phyloP scores from a whole-genome alignment of 306 rosid genomes.

The Dalbergia cultrata region DNA sequence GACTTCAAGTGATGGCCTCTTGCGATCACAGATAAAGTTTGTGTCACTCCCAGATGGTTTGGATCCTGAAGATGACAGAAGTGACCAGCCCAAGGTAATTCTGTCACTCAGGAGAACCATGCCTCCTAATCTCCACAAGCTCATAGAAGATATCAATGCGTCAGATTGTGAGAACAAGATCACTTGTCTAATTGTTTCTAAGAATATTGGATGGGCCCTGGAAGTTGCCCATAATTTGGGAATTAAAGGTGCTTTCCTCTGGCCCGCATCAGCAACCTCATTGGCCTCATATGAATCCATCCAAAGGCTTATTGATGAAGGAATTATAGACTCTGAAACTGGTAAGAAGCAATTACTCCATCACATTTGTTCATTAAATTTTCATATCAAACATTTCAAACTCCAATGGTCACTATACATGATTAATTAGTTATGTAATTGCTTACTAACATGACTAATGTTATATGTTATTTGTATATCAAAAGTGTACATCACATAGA shows the following conservation, averaged over 20 bases:
- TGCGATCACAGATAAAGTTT: constrained; percentile 22
- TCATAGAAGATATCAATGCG: constrained; percentile 49
- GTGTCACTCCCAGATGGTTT: constrained; percentile 53
- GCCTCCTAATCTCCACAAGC: constrained; percentile 50
- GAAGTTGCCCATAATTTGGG: constrained; percentile 54
- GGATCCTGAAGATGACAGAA: constrained; percentile 48
- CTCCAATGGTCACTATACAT: too few relatives aligned
- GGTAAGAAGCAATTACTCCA: constrained; percentile 8
- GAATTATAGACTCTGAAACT: constrained; percentile 37
- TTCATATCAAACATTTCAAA: too few relatives aligned
- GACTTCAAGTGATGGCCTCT: not conserved
- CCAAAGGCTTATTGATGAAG: constrained; percentile 53
- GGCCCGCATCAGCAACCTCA: constrained; percentile 58
- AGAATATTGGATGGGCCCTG: constrained; percentile 55
- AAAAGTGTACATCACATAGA: too few relatives aligned
- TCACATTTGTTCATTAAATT: too few relatives aligned
- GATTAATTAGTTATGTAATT: too few relatives aligned
- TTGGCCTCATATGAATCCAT: constrained; percentile 39
- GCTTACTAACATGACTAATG: too few relatives aligned
- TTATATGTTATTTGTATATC: too few relatives aligned
- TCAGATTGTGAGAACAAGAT: constrained; percentile 26
- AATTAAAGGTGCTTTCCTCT: constrained; percentile 50
- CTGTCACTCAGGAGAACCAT: constrained; percentile 35
- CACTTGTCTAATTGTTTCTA: constrained; percentile 51
- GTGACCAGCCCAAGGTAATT: constrained; percentile 5